Evolutionary conservation across 148 eudicot genomes (phyloP).

Genomic region (Euryodendron excelsum): DNA sequence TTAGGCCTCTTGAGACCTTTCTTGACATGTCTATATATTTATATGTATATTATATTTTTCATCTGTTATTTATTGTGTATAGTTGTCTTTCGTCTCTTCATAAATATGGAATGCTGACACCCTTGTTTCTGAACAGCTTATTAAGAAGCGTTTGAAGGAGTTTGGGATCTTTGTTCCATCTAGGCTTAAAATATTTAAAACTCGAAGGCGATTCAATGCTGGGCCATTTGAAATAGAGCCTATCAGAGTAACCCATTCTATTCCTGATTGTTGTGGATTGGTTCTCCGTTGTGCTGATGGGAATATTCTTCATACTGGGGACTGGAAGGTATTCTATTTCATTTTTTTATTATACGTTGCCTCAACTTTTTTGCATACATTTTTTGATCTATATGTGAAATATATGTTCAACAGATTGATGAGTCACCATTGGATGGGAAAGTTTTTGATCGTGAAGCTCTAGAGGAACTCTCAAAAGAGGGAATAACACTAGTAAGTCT

Average conservation of each 20-base stretch:
- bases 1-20: not conserved
- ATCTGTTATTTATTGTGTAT: not conserved
- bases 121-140: constrained; percentile 57
- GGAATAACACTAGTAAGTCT: constrained; percentile 89
- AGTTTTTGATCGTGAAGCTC: constrained; percentile 78
- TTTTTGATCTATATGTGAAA: constrained; percentile 7
- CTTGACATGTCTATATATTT: not conserved
- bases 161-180: constrained; percentile 90
- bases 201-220: constrained; percentile 69
- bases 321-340: constrained; percentile 81
- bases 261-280: constrained; percentile 97
- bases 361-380: constrained; percentile 7
- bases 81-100: not conserved
- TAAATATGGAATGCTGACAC: not conserved
- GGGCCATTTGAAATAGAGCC: constrained; percentile 99
- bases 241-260: constrained; percentile 91
- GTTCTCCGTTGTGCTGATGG: constrained; percentile 98
- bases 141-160: constrained; percentile 92
- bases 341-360: not conserved
- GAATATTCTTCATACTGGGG: constrained; percentile 96
- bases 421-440: constrained; percentile 92
- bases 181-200: constrained; percentile 75
- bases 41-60: not conserved
- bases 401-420: constrained; percentile 64
- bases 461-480: constrained; percentile 93